Evolutionary conservation across 768 basidiomycete species (phyloP), one percentile per base, ranked within the genome.

Genomic region (Tricholoma sp.): DNA sequence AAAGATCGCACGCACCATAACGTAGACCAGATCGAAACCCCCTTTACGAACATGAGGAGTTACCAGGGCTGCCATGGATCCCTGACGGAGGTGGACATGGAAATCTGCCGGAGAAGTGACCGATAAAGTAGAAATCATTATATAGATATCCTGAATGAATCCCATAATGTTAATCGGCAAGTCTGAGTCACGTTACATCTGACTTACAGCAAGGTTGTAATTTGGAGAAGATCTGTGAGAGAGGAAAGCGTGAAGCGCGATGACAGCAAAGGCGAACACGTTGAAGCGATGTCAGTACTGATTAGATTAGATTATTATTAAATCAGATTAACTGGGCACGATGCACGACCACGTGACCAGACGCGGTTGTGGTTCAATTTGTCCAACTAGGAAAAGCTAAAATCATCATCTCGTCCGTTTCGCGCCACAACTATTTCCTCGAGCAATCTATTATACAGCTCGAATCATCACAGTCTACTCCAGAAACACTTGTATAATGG

Each of bases 1-100:
- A 31, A 47, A 48, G 53, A 10, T 57, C 31, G 24, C 6, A 28
- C 17, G 17, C 66, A 93, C 95, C 97, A 99, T 99, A 37, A 99
- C 93, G 76, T 97, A 99, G 61, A 90, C 96, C 55, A 96, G 79
- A 56, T 80, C 74, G 65, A 98, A 94, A 1, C 97, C 97, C 44
- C 97, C 97, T 68, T 85, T 74, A 33, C 84, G 79, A 52, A 99
- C 90, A 76, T 98, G 94, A 13, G 94, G 92, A 5, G 87, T 86
- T 36, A 98, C 94, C 12, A 98, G 81, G 53, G 82, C 74, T 24
- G 88, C 86, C 60, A 99, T 74, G 32, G 82, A 72, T 29, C 91
- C 94, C 68, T 98, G 93, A 41, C 97, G 85, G 29, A 99, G 84
- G 70, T 99, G 96, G 62, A 98, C 95, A 76, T 99, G 97, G 67